phyloP scores from a whole-genome alignment of 805 yeast genomes.

The Teunomyces cretensis region DNA sequence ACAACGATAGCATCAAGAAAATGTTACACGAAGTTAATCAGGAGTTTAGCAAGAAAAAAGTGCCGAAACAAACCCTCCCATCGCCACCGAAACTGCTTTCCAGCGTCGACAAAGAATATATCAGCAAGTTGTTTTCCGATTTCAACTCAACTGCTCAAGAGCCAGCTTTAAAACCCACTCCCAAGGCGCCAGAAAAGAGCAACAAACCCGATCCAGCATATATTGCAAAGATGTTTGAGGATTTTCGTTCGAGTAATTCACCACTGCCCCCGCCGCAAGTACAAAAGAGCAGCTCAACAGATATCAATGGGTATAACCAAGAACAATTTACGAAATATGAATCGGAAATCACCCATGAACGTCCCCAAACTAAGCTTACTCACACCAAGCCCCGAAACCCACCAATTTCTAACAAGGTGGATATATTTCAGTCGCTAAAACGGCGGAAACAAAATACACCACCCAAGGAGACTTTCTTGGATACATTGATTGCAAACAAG shows the following conservation, averaged over 20 bases:
- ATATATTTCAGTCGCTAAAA: constrained; percentile 10
- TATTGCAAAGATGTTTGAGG: constrained; percentile 1
- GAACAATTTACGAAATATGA: background rate
- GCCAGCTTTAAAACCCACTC: background rate
- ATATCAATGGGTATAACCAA: background rate
- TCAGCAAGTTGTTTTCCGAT: constrained; percentile 26
- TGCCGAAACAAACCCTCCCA: background rate
- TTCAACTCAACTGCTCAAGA: constrained; percentile 10
- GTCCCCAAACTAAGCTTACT: background rate
- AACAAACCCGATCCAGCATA: constrained; percentile 4
- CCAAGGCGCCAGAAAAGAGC: background rate
- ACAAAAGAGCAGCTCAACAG: background rate
- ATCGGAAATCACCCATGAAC: background rate
- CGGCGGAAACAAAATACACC: constrained; percentile 3
- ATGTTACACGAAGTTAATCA: constrained; percentile 14
- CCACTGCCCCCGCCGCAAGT: background rate
- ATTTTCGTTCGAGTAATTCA: background rate
- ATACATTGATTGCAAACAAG: constrained; percentile 17
- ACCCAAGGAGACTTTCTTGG: constrained; percentile 9
- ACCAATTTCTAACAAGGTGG: background rate
- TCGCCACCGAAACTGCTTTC: constrained; percentile 5
- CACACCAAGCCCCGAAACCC: background rate
- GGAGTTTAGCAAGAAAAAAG: background rate
- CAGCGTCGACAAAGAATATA: constrained; percentile 24
- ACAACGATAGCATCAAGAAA: constrained; percentile 10